Conservation (phyloP, 2,329 filamentous ascomycete species). For the Lithohypha guttulata region DNA sequence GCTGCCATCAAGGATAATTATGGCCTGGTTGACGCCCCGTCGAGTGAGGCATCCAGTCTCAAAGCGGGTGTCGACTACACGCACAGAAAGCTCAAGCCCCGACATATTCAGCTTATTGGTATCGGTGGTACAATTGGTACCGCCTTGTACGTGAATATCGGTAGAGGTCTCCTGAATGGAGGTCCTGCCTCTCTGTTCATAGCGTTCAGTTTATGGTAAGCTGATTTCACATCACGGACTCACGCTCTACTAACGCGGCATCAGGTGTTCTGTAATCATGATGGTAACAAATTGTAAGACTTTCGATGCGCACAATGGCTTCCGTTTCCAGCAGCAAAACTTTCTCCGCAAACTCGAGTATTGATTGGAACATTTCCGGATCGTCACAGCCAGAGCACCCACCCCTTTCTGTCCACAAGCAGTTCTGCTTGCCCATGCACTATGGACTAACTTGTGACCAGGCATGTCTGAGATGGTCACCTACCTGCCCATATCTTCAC, state of each 20-base stretch:
- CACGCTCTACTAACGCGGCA: background rate
- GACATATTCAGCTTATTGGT: slow-evolving; percentile 38
- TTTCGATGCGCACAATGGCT: too few relatives aligned
- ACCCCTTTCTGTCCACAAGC: background rate
- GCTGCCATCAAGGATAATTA: slow-evolving; percentile 20
- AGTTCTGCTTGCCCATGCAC: slow-evolving; percentile 1
- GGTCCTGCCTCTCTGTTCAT: slow-evolving; percentile 36
- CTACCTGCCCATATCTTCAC: slow-evolving; percentile 37
- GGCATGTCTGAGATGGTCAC: slow-evolving; percentile 42
- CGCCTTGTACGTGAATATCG: slow-evolving; percentile 35
- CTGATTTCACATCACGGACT: slow-evolving; percentile 9
- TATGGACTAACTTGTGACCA: slow-evolving; percentile 15
- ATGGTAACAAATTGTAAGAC: slow-evolving; percentile 36
- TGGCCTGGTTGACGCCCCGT: slow-evolving; percentile 12
- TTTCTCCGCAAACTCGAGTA: too few relatives aligned
- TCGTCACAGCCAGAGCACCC: slow-evolving; percentile 18
- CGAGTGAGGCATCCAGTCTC: slow-evolving; percentile 9
- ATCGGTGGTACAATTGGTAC: slow-evolving; percentile 38
- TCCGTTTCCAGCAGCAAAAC: too few relatives aligned
- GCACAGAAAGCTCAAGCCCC: slow-evolving; percentile 31
- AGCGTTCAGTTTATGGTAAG: slow-evolving; percentile 37
- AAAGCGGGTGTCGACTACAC: slow-evolving; percentile 14
- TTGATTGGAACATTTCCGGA: too few relatives aligned
- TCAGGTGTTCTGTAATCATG: slow-evolving; percentile 36
- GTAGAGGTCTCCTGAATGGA: slow-evolving; percentile 30